Base-by-base conservation (phyloP, 306 rosid species). In the Fragaria iinumae region DNA sequence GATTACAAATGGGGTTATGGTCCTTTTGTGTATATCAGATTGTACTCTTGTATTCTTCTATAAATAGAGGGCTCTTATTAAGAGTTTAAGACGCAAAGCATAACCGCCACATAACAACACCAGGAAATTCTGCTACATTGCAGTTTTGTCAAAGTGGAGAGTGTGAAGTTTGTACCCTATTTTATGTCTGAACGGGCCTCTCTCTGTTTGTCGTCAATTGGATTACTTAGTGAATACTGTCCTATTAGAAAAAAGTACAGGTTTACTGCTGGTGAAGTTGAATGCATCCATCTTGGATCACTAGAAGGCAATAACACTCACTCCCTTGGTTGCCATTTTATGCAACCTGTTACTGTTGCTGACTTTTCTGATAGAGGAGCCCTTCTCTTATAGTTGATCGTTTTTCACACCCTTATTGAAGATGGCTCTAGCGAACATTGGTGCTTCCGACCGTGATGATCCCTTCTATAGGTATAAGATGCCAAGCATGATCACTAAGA, bases 401-500 rank as follows among this genome's bases (percentile, higher is more conserved):
- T 45, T 27, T 60, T 32, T 45, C 38, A n/a, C 64, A 34, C 62
- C 14, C 53, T 44, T 43, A 47, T 67, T 48, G 77, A 79, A 71
- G 78, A 90, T 91, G 97, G 95, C 93, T 14, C 75, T 91, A 50
- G 91, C 88, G 80, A 91, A 91, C 59, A 91, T 91, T 75, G 95
- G 97, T 82, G 95, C 96, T 55, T 79, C 87, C 3, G 90, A 91
- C 79, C 89, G 91, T 8, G 93, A 91, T 69, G 95, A 91, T 88
- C 93, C 95, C 90, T 91, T 91, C 86, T 91, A 91, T 27, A 82
- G 97, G 91, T 91, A 90, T 75, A 89, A 91, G 87, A 91, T 91
- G 97, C 97, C 97, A 20, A 88, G 20, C 72, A 88, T 90, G 97
- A 74, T 91, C 11, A 91, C 95, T 8, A 91, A 88, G 81, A 91